Conservation (phyloP, 176 grass and related monocot genomes). For the Aegilops longissima region DNA sequence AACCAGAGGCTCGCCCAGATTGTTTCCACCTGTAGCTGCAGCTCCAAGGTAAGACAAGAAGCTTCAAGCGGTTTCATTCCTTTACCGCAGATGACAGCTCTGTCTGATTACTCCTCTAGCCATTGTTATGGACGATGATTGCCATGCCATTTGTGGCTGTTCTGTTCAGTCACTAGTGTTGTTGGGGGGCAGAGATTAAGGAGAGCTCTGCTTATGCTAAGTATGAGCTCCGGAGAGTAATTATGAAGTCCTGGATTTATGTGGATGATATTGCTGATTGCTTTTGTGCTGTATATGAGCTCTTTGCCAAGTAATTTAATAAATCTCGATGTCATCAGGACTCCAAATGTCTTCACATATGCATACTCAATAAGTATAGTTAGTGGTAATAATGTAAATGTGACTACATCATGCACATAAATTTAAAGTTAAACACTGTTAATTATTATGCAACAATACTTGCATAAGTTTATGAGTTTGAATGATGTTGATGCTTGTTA, state of each 20-base stretch:
- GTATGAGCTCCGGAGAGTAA: neutral
- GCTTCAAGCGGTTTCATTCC: neutral
- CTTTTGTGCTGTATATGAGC: neutral
- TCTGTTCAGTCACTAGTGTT: neutral
- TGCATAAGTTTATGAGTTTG: neutral
- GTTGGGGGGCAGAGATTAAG: neutral
- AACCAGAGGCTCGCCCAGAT: conserved; percentile 51
- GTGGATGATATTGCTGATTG: neutral
- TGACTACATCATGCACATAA: neutral
- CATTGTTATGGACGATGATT: neutral
- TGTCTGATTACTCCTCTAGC: neutral
- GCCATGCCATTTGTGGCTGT: neutral
- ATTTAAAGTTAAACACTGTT: neutral
- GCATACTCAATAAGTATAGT: neutral
- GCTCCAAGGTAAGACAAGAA: conserved; percentile 46
- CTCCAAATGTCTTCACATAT: neutral
- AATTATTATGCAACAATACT: neutral
- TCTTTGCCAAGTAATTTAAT: neutral
- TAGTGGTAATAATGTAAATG: neutral
- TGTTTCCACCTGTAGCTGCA: conserved; percentile 56
- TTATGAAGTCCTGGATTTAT: neutral
- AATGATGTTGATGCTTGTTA: neutral
- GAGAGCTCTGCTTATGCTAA: neutral
- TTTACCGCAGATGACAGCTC: neutral
- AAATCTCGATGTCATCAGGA: neutral